Percentiles rank a stretch among this genome's conserved stretches.
Evolutionary conservation across 805 yeast species (phyloP).

Genomic region (Jamesozyma hellenica): DNA sequence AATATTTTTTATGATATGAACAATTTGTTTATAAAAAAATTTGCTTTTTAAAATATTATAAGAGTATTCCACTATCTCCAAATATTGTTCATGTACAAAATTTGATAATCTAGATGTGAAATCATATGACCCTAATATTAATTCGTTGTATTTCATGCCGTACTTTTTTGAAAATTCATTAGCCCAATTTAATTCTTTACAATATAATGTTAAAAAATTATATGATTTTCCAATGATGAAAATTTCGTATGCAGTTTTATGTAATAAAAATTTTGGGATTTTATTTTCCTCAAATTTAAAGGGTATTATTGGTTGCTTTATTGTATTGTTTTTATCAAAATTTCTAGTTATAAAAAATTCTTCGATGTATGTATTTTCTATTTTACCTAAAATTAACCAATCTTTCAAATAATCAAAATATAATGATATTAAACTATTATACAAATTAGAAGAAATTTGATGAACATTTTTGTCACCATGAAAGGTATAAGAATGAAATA

Average conservation of each 20-base stretch:
- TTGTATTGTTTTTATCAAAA: not conserved
- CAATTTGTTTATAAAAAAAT: conserved; percentile 40
- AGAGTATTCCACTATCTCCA: conserved; percentile 44
- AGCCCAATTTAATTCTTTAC: conserved; percentile 62
- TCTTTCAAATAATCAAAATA: conserved; percentile 47
- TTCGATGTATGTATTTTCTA: conserved; percentile 37
- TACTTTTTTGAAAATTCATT: conserved; percentile 33
- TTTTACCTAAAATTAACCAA: conserved; percentile 65
- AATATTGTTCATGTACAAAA: conserved; percentile 36
- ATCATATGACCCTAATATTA: conserved; percentile 3
- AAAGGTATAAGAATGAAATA: conserved; percentile 38
- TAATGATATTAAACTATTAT: conserved; percentile 41
- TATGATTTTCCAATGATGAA: conserved; percentile 65
- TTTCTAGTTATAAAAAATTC: conserved; percentile 49
- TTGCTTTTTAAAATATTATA: conserved; percentile 41
- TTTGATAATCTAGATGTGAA: conserved; percentile 20
- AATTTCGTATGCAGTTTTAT: conserved; percentile 35
- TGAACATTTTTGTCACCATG: conserved; percentile 57
- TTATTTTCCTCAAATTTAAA: conserved; percentile 12
- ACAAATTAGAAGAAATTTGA: conserved; percentile 35
- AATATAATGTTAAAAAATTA: conserved; percentile 50
- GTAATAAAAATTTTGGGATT: conserved; percentile 34
- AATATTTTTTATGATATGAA: conserved; percentile 54
- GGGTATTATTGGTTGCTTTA: conserved; percentile 8
- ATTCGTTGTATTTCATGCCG: conserved; percentile 7